phyloP scores from a whole-genome alignment of 805 yeast genomes.

The Candida stauntonica region DNA sequence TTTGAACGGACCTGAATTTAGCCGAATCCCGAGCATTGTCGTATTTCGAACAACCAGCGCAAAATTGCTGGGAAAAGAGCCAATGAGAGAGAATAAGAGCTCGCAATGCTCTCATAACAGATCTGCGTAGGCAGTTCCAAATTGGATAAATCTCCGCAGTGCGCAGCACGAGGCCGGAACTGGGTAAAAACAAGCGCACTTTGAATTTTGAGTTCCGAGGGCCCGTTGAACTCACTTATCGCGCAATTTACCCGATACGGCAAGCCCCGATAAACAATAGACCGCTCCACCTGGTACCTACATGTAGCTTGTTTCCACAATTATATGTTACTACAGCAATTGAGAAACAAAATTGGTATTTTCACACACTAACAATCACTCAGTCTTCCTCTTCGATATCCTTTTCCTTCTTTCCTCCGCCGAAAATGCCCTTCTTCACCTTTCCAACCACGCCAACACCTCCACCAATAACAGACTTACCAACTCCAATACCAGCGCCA shows the following conservation, averaged over 20 bases:
- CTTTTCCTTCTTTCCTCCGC: constrained; percentile 24
- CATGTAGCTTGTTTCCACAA: no score
- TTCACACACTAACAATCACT: neutral
- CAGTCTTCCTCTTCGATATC: constrained; percentile 4
- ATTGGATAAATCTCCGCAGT: no score
- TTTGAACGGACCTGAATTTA: no score
- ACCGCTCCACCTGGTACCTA: neutral
- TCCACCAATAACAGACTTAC: constrained; percentile 39
- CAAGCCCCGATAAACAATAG: neutral
- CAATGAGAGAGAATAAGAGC: no score
- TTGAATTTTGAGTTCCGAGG: neutral
- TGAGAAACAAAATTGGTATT: neutral
- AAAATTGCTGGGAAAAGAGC: no score
- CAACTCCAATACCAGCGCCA: constrained; percentile 41
- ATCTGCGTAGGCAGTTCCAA: no score
- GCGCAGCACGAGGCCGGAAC: neutral
- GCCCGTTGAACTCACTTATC: neutral
- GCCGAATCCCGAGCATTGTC: no score
- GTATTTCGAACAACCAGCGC: no score
- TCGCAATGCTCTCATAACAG: no score
- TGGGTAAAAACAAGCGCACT: neutral
- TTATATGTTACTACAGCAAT: no score
- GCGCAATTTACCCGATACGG: neutral
- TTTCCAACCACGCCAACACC: constrained; percentile 41
- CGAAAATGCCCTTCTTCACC: constrained; percentile 38